A percentile compares a stretch with the other conserved stretches of the same genome.
phyloP scores from a whole-genome alignment of 2,329 filamentous ascomycete genomes.

The Fusarium sp. region DNA sequence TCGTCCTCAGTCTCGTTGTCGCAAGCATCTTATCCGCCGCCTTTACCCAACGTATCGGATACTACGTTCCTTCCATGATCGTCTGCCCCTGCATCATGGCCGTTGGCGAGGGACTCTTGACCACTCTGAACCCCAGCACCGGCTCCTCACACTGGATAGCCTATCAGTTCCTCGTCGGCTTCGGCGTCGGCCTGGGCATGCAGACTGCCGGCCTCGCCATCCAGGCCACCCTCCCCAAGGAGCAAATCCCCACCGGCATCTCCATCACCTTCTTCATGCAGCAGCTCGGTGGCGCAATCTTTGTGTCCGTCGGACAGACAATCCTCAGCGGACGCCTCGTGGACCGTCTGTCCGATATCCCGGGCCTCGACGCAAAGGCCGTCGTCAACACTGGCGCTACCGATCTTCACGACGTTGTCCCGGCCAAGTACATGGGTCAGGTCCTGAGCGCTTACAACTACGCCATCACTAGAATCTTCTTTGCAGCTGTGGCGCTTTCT shows the following conservation, averaged over 20 bases:
- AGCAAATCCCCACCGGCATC: constrained; percentile 63
- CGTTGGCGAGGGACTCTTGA: constrained; percentile 64
- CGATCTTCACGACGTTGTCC: constrained; percentile 63
- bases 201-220: constrained; percentile 65
- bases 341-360: constrained; percentile 49
- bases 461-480: constrained; percentile 68
- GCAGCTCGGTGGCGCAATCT: constrained; percentile 65
- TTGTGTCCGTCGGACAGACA: constrained; percentile 64
- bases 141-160: constrained; percentile 63
- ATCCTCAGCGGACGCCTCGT: constrained; percentile 59
- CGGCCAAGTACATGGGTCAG: constrained; percentile 55
- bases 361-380: constrained; percentile 52
- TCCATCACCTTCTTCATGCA: constrained; percentile 66
- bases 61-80: constrained; percentile 67
- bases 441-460: constrained; percentile 72
- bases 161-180: constrained; percentile 65
- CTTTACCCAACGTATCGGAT: constrained; percentile 62
- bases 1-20: constrained; percentile 63
- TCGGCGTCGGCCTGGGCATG: constrained; percentile 66
- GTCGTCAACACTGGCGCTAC: constrained; percentile 65
- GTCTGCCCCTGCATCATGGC: constrained; percentile 58
- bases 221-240: constrained; percentile 60
- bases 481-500: constrained; percentile 65
- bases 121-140: constrained; percentile 59
- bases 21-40: constrained; percentile 59